Conservation (phyloP, 768 basidiomycete species). For the Suillus americanus region DNA sequence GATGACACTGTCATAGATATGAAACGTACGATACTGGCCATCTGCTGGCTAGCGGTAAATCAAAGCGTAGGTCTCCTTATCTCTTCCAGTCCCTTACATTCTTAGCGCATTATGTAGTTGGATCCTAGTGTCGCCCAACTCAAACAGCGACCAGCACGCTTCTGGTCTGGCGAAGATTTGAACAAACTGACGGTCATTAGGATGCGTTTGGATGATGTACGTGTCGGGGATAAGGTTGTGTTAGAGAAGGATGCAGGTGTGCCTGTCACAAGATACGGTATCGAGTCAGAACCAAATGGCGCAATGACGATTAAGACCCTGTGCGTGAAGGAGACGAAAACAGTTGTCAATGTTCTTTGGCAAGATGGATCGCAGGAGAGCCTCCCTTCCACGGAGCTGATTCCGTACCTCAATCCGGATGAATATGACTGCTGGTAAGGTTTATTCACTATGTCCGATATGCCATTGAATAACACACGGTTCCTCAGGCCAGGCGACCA, state of each 20-base stretch:
- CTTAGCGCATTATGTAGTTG: constrained; percentile 45
- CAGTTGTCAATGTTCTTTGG: constrained; percentile 78
- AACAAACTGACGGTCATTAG: constrained; percentile 62
- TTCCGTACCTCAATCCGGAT: constrained; percentile 85
- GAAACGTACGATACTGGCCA: constrained; percentile 73
- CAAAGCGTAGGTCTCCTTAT: constrained; percentile 58
- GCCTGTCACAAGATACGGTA: constrained; percentile 62
- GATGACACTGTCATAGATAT: constrained; percentile 70
- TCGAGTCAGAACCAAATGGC: constrained; percentile 43
- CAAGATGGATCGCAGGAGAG: constrained; percentile 77
- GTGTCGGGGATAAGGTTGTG: constrained; percentile 70
- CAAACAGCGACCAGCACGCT: constrained; percentile 65
- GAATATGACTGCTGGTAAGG: constrained; percentile 89
- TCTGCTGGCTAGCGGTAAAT: constrained; percentile 87
- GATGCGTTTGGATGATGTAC: constrained; percentile 63
- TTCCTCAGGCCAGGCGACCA: constrained; percentile 83
- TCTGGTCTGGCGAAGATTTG: constrained; percentile 72
- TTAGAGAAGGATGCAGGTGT: constrained; percentile 50
- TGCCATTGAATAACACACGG: constrained; percentile 11
- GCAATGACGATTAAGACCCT: constrained; percentile 55
- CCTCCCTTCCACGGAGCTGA: constrained; percentile 58
- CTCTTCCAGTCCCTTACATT: constrained; percentile 5
- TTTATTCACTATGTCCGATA: not conserved
- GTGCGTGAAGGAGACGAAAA: constrained; percentile 68
- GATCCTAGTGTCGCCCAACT: constrained; percentile 51